Conservation (phyloP, 2,329 filamentous ascomycete species). For the Xylariaceae sp. region DNA sequence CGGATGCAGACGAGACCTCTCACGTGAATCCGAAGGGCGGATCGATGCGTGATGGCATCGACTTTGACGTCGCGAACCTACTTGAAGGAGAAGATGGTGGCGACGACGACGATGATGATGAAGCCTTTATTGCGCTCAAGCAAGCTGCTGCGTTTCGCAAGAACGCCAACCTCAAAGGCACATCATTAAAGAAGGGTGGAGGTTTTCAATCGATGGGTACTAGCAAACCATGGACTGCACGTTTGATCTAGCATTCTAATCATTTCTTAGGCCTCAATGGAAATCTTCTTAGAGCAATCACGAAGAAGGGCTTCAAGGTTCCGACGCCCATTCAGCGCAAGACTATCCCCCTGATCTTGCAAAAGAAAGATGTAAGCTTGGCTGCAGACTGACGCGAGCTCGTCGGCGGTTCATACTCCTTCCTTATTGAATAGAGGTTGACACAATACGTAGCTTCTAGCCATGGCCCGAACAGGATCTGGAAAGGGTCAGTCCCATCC, state of each 20-base stretch:
- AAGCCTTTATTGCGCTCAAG: constrained; percentile 82
- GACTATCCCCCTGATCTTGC: constrained; percentile 85
- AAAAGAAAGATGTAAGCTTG: constrained; percentile 62
- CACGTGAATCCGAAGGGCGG: constrained; percentile 37
- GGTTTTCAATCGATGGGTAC: constrained; percentile 92
- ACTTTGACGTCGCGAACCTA: constrained; percentile 56
- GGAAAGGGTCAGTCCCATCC: constrained; percentile 54
- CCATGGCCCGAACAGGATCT: constrained; percentile 97
- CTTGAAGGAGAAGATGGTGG: constrained; percentile 50
- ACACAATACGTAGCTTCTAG: constrained; percentile 81
- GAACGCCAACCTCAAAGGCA: constrained; percentile 72
- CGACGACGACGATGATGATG: constrained; percentile 70
- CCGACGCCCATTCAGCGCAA: constrained; percentile 97
- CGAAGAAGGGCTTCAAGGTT: constrained; percentile 89
- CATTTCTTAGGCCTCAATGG: constrained; percentile 60
- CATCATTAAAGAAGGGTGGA: constrained; percentile 87
- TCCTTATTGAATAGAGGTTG: constrained; percentile 45
- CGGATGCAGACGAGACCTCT: constrained; percentile 48
- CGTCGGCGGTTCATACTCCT: not conserved
- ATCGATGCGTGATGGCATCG: constrained; percentile 37
- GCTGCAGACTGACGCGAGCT: not conserved
- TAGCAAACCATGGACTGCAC: constrained; percentile 9
- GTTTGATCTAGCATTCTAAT: constrained; percentile 1
- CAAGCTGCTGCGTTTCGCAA: constrained; percentile 88
- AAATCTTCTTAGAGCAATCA: constrained; percentile 82